A percentile compares a stretch with the other conserved stretches of the same genome.
Conservation (phyloP, 495 filamentous ascomycete species). For the Chaetomium cochliodes region DNA sequence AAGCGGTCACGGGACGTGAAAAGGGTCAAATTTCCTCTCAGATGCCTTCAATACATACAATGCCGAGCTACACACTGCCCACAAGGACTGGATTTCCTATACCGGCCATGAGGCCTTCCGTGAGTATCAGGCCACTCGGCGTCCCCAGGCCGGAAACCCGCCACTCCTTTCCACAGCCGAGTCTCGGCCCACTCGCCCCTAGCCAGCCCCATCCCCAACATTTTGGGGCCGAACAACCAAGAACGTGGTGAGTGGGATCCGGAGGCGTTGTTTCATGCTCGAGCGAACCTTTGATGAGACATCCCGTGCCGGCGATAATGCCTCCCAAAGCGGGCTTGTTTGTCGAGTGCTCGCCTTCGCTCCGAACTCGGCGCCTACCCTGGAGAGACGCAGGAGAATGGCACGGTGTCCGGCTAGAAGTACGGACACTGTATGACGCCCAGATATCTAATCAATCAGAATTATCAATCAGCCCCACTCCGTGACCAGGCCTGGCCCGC, state of each 20-base stretch:
- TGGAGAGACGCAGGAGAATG: not conserved
- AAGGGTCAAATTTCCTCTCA: not conserved
- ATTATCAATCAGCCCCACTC: slow-evolving; percentile 39
- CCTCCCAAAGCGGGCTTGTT: not conserved
- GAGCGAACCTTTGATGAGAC: not conserved
- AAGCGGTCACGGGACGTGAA: not conserved
- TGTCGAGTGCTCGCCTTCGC: not conserved
- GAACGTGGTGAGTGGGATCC: not conserved
- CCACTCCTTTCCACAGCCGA: slow-evolving; percentile 16
- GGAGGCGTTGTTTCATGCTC: slow-evolving; percentile 12
- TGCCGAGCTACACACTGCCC: not conserved
- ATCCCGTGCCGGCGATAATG: not conserved
- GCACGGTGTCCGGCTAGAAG: slow-evolving; percentile 10
- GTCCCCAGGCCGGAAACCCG: slow-evolving; percentile 1
- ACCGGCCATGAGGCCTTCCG: not conserved
- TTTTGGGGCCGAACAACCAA: not conserved
- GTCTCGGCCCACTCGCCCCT: slow-evolving; percentile 1
- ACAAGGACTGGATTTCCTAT: not conserved
- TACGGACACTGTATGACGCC: slow-evolving; percentile 19
- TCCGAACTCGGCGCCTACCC: slow-evolving; percentile 21
- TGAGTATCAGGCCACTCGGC: slow-evolving; percentile 10
- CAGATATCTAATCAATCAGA: slow-evolving; percentile 33
- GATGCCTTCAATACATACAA: not conserved
- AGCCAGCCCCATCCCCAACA: not conserved
- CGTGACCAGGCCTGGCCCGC: not conserved